A percentile compares a stretch with the other conserved stretches of the same genome.
Evolutionary conservation across 1,139 yeast genomes (phyloP).

Genomic region (Pichia sp.): DNA sequence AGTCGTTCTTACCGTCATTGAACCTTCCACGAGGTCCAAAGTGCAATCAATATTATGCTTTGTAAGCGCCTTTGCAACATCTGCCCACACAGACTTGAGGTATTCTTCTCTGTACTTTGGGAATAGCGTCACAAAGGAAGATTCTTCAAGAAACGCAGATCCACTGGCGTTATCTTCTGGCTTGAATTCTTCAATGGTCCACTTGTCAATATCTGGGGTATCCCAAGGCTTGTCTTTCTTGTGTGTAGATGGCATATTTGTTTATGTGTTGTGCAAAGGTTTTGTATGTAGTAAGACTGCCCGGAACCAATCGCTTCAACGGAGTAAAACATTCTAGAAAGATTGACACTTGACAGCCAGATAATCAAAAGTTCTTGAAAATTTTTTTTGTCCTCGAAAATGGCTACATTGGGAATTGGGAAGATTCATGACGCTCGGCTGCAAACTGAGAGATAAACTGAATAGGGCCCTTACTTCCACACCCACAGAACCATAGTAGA

Average conservation of each 20-base stretch:
- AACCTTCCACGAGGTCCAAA: constrained; percentile 88
- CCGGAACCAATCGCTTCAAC: too few relatives aligned
- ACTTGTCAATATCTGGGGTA: constrained; percentile 89
- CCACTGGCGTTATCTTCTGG: constrained; percentile 88
- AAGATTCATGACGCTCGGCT: too few relatives aligned
- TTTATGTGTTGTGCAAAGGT: too few relatives aligned
- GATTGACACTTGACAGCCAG: too few relatives aligned
- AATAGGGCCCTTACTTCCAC: too few relatives aligned
- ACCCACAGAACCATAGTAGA: too few relatives aligned
- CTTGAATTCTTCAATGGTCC: constrained; percentile 84
- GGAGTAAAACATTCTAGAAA: too few relatives aligned
- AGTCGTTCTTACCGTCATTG: constrained; percentile 95
- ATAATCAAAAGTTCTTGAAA: too few relatives aligned
- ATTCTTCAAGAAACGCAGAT: constrained; percentile 84
- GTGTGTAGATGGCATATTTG: constrained; percentile 78
- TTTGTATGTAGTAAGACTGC: too few relatives aligned
- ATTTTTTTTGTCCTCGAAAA: too few relatives aligned
- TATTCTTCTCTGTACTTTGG: constrained; percentile 96
- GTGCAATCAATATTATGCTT: constrained; percentile 71
- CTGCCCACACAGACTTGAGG: constrained; percentile 86
- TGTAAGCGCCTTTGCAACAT: constrained; percentile 75
- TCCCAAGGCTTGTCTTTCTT: constrained; percentile 98
- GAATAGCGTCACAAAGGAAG: constrained; percentile 88
- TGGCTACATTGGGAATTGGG: too few relatives aligned
- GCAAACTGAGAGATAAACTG: too few relatives aligned